These are phyloP conservation scores for Moricandia moricandioides DNA, from an alignment of 345 rosid genomes.

Conservation along the genomic window DNA sequence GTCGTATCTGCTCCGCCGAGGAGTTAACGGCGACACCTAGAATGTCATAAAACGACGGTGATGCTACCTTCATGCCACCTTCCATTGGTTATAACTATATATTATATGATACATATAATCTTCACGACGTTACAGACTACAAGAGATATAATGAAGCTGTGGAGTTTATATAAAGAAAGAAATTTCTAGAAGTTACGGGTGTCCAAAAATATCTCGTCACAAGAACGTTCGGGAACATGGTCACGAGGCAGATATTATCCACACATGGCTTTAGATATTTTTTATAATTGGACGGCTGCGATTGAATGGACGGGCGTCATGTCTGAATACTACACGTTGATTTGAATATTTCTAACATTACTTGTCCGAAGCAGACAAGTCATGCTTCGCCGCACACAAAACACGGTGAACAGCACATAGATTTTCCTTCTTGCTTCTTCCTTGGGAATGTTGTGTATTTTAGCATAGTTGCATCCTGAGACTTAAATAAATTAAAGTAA, in stretches of 20 bases:
- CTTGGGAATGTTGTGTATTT: neutral
- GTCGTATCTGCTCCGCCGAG: conserved; percentile 69
- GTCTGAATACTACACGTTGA: conserved; percentile 14
- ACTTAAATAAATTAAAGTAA: neutral
- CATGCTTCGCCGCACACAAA: neutral
- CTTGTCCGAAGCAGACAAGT: too few species aligned
- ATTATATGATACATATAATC: neutral
- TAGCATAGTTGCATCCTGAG: neutral
- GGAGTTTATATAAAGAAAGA: conserved; percentile 18
- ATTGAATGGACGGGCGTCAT: conserved; percentile 8
- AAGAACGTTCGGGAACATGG: conserved; percentile 30
- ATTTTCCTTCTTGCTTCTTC: neutral
- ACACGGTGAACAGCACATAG: neutral
- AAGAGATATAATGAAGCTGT: neutral
- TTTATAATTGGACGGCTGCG: conserved; percentile 3
- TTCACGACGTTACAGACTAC: neutral
- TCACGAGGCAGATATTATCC: conserved; percentile 19
- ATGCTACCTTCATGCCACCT: conserved; percentile 35
- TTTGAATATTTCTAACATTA: neutral
- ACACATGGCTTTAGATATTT: conserved; percentile 9
- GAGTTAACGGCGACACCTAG: conserved; percentile 76
- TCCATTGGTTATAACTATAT: conserved; percentile 15
- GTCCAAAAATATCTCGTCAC: conserved; percentile 21
- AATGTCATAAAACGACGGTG: conserved; percentile 51
- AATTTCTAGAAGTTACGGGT: conserved; percentile 20